A percentile compares a stretch with the other conserved stretches of the same genome.
phyloP scores from a whole-genome alignment of 768 basidiomycete genomes.

The Kwoniella sp. region DNA sequence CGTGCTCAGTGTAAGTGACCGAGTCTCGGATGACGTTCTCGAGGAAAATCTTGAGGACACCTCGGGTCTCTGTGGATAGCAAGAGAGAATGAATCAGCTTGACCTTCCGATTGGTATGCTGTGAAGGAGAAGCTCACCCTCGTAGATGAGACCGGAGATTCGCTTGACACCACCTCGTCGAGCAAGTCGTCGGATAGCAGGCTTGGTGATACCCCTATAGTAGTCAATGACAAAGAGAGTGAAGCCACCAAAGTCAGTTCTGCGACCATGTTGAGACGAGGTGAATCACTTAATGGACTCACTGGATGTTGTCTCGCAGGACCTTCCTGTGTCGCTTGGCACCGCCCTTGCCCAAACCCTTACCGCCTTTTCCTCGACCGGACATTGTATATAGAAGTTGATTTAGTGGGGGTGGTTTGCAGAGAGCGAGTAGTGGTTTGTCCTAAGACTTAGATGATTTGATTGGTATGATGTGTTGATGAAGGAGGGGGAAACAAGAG shows the following conservation, averaged over 20 bases:
- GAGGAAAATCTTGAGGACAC: slow-evolving; percentile 81
- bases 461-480: slow-evolving; percentile 15
- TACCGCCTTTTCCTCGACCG: slow-evolving; percentile 83
- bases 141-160: slow-evolving; percentile 71
- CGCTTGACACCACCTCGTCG: slow-evolving; percentile 94
- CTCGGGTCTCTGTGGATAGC: slow-evolving; percentile 69
- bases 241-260: slow-evolving; percentile 6
- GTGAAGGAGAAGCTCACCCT: slow-evolving; percentile 58
- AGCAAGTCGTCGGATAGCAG: slow-evolving; percentile 88
- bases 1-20: slow-evolving; percentile 98
- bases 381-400: slow-evolving; percentile 66
- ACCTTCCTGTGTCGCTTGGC: slow-evolving; percentile 85
- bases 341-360: slow-evolving; percentile 93
- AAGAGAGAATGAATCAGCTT: background rate
- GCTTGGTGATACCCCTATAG: slow-evolving; percentile 75
- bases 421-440: slow-evolving; percentile 8
- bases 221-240: background rate
- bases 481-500: background rate
- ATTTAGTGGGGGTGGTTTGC: slow-evolving; percentile 24
- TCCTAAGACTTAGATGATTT: slow-evolving; percentile 16
- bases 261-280: background rate
- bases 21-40: slow-evolving; percentile 80
- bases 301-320: slow-evolving; percentile 66
- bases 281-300: slow-evolving; percentile 7
- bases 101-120: background rate